phyloP scores from a whole-genome alignment of 2,329 filamentous ascomycete genomes.

The Fonsecaea erecta region DNA sequence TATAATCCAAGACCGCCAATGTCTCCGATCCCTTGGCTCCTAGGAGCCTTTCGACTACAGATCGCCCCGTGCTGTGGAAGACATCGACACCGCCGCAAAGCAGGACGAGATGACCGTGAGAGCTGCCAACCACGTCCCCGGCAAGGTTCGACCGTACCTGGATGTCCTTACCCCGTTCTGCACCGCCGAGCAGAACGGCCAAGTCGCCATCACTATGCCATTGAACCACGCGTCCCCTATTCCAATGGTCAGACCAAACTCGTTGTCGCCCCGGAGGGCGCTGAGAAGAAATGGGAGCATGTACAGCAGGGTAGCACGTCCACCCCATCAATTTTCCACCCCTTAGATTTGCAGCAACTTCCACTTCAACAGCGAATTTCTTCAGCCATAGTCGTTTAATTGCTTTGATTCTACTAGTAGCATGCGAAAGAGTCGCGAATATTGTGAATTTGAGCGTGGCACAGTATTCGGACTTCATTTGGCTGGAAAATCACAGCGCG shows the following conservation, averaged over 20 bases:
- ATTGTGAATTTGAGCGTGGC: not conserved
- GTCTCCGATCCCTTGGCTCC: slow-evolving; percentile 47
- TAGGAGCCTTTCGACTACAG: slow-evolving; percentile 49
- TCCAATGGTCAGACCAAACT: slow-evolving; percentile 33
- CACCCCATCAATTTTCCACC: too few relatives aligned
- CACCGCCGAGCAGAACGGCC: slow-evolving; percentile 11
- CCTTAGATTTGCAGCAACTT: too few relatives aligned
- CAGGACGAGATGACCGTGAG: slow-evolving; percentile 33
- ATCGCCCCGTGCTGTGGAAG: slow-evolving; percentile 39
- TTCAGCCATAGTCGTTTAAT: too few relatives aligned
- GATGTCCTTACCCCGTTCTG: slow-evolving; percentile 33
- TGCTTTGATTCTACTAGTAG: too few relatives aligned
- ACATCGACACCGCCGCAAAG: slow-evolving; percentile 40
- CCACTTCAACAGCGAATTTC: too few relatives aligned
- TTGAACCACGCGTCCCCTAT: slow-evolving; percentile 14
- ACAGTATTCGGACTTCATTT: not conserved
- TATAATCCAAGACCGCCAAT: slow-evolving; percentile 48
- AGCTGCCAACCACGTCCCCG: slow-evolving; percentile 22
- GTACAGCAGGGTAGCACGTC: not conserved
- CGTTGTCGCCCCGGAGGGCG: slow-evolving; percentile 4
- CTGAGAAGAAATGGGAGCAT: too few relatives aligned
- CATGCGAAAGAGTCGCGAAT: not conserved
- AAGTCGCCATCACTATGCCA: slow-evolving; percentile 29
- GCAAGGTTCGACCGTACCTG: slow-evolving; percentile 51
- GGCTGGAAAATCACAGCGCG: not conserved